Base-by-base conservation (phyloP, 2,329 filamentous ascomycete genomes). In the Colletotrichum spinosum region DNA sequence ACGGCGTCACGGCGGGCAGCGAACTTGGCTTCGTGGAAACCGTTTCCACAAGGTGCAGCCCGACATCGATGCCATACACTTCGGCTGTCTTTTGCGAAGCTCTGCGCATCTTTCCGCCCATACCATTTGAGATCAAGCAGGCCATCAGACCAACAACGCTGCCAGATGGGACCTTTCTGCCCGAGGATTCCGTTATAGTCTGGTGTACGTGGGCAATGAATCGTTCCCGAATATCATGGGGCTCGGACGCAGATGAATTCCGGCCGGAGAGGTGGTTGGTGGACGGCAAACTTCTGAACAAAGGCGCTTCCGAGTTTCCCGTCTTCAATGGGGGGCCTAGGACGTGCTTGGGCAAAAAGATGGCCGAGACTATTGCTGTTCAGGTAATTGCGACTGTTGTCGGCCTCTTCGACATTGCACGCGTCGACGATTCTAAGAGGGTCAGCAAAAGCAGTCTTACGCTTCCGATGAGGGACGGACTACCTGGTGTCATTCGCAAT, bases 161-260 rank as follows among this genome's bases (percentile, higher is more conserved):
- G 2, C 88, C 88, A 0, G 88, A 90, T 69, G 87, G 86, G 4
- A 90, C 88, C 0, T 83, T 80, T 51, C 79, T 91, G 4, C 86
- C 87, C 0, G 72, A 76, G 35, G 73, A 78, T 11, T 80, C 87
- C 0, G 80, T 91, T 33, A 77, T 90, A 3, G 77, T 90, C 3
- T 91, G 88, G 88, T 89, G 85, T 67, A 79, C 86, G 3, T 90
- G 87, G 86, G 85, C 88, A 1, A 86, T 90, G 81, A 87, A 88
- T 67, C 80, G 88, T 10, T 89, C 88, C 1, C 74, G 69, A 9
- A 69, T 76, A 2, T 88, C 80, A 0, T 90, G 87, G 86, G 88
- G 87, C 6, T 72, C 77, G 0, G 85, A 89, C 68, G 83, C 86
- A 7, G 83, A 85, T 45, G 70, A 71, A 0, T 90, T 90, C 69